Evolutionary conservation across 2,329 filamentous ascomycete species (phyloP).

Genomic region (Trichoderma hamatum): DNA sequence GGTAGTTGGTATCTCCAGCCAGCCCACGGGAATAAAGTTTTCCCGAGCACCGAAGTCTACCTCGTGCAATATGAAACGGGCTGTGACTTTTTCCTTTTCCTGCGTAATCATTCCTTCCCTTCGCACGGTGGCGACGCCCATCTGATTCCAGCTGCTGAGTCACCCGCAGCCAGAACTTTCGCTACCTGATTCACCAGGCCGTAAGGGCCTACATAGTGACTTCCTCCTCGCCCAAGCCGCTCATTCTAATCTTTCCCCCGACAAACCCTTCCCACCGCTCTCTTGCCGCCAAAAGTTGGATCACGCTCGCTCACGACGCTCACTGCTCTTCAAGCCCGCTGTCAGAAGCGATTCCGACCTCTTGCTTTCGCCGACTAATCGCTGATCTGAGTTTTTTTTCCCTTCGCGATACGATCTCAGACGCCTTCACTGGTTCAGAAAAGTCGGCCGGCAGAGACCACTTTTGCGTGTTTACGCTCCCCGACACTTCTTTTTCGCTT

Average conservation of each 20-base stretch:
- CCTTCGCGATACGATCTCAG: slow-evolving; percentile 43
- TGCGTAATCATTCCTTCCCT: background rate
- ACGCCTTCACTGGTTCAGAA: slow-evolving; percentile 66
- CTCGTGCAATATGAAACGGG: background rate
- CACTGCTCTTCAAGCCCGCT: slow-evolving; percentile 29
- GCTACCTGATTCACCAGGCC: slow-evolving; percentile 3
- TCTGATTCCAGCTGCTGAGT: slow-evolving; percentile 10
- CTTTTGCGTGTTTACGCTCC: background rate
- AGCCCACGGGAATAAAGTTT: background rate
- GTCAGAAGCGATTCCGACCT: slow-evolving; percentile 35
- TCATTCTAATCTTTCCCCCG: slow-evolving; percentile 29
- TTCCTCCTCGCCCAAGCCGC: slow-evolving; percentile 15
- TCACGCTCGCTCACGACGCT: slow-evolving; percentile 34
- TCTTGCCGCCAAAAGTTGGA: slow-evolving; percentile 43
- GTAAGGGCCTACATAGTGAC: slow-evolving; percentile 14
- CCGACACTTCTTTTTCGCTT: background rate
- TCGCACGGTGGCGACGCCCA: background rate
- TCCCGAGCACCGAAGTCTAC: background rate
- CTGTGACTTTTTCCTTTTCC: background rate
- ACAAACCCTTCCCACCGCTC: slow-evolving; percentile 37
- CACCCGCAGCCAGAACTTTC: slow-evolving; percentile 12
- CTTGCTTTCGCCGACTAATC: slow-evolving; percentile 43
- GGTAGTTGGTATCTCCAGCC: background rate
- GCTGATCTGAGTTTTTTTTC: slow-evolving; percentile 40
- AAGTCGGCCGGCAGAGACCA: slow-evolving; percentile 41